A percentile compares a stretch with the other conserved stretches of the same genome.
Evolutionary conservation across 352 stramenopile species (phyloP).

Genomic region (Pythium phragmiticola): DNA sequence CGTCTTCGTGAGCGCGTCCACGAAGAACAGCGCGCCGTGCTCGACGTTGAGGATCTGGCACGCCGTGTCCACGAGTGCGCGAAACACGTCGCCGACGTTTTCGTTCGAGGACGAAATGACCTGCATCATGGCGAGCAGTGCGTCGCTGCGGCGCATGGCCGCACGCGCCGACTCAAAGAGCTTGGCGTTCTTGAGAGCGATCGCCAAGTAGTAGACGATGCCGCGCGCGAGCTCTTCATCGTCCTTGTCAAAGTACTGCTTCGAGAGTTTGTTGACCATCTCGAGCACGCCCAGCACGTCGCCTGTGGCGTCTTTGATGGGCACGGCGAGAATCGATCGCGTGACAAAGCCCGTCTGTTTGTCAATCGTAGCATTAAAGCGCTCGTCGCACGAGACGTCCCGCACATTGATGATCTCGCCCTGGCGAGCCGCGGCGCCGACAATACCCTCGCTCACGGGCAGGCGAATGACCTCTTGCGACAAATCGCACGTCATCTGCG

Average conservation of each 20-base stretch:
- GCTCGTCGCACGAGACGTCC: constrained; percentile 61
- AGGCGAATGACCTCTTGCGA: constrained; percentile 52
- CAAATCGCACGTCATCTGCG: constrained; percentile 41
- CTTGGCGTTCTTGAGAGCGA: constrained; percentile 67
- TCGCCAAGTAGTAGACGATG: constrained; percentile 66
- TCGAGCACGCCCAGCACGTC: constrained; percentile 65
- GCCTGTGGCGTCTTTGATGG: constrained; percentile 74
- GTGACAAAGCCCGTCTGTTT: constrained; percentile 63
- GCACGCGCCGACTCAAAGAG: constrained; percentile 56
- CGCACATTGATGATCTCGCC: constrained; percentile 77
- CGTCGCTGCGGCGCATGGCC: constrained; percentile 61
- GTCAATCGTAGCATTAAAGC: constrained; percentile 70
- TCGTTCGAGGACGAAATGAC: constrained; percentile 51
- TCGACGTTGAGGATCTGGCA: constrained; percentile 55
- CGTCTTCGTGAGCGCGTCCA: constrained; percentile 69
- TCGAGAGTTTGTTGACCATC: constrained; percentile 64
- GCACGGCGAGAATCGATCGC: constrained; percentile 73
- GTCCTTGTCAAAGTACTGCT: constrained; percentile 69
- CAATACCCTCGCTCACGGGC: constrained; percentile 46
- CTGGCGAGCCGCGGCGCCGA: constrained; percentile 56
- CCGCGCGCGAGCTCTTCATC: constrained; percentile 64
- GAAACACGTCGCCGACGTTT: constrained; percentile 47
- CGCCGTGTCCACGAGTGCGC: constrained; percentile 38
- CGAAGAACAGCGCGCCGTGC: constrained; percentile 74
- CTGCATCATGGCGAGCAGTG: constrained; percentile 60